Evolutionary conservation across 2,329 filamentous ascomycete genomes (phyloP), one percentile per base, ranked within the genome.

Genomic region (Trichothecium roseum): DNA sequence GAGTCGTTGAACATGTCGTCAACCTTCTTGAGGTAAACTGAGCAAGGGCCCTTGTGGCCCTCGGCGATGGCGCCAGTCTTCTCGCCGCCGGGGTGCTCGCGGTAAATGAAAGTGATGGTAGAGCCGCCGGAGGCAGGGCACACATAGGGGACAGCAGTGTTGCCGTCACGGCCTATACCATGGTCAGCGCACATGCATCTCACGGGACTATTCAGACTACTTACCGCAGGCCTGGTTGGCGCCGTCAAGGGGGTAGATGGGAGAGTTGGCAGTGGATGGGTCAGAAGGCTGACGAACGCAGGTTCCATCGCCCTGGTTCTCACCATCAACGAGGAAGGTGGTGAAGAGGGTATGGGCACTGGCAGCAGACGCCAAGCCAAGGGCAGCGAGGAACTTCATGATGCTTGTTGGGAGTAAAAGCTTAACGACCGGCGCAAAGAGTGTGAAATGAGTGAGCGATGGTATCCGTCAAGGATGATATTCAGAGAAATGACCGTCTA

Each of bases 21-120:
- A 2, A 85, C 71, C 48, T 74, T 73, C 62, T 86, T 86, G 59
- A 84, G 63, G 56, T 86, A 87, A 17, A 86, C 71, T 18, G 80
- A 71, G 49, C 81, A 84, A 33, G 82, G 79, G 0, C 82, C 82
- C 52, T 74, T 69, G 56, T 81, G 78, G 24, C 67, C 69, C 10
- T 51, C 48, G 50, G 80, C 79, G 39, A 86, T 69, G 38, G 66
- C 58, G 16, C 72, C 70, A 4, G 69, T 64, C 24, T 64, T 50
- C 18, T 64, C 56, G 30, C 65, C 69, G 50, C 78, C 65, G 31
- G 80, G 66, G 56, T 66, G 77, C 38, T 66, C 57, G 39, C 78
- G 76, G 61, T 75, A 84, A 50, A 81, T 68, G 47, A 86, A 81
- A 12, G 74, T 78, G 38, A 84, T 57, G 15, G 65, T 69, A 18